Base-by-base conservation (phyloP, 306 rosid species). In the Lupinus albus region DNA sequence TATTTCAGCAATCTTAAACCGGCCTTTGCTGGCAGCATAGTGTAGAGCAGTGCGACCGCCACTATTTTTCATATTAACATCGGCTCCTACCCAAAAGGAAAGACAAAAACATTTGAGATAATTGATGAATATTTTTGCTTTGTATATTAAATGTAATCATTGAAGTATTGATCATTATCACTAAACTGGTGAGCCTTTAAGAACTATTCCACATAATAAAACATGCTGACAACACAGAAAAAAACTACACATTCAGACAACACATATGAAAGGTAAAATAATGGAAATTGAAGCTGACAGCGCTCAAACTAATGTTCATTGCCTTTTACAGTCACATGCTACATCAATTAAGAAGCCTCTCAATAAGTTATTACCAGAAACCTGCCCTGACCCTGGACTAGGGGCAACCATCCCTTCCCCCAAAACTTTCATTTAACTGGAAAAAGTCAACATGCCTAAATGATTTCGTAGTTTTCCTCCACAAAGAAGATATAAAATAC, bases 21-120 rank as follows among this genome's bases (percentile, higher is more conserved):
- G 68, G 8, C 97, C 98, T 73, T 93, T 93, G 76, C 97, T 93
- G 51, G 94, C 91, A 41, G 91, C 96, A 79, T 93, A 93, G 71
- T 93, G 97, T 83, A 93, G 91, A 61, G 98, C 94, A 68, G 93
- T 78, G 36, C 94, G 89, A 46, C 97, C 97, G 5, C 98, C 91
- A 16, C 52, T 5, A 54, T 89, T 89, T 81, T 78, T 86, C 59
- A 84, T 14, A 83, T 89, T 88, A 69, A 84, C 85, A 85, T 88
- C 87, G 76, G 94, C 96, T 69, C 91, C 98, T 93, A 76, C 71
- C 10, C 61, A 70, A 53, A 16, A 57, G n/a, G 58, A 59, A 70
- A 63, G 71, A 50, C 16, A 33, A 57, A 36, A 73, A 18, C 51
- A 68, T 35, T 68, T 33, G 36, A 39, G 48, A 74, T 21, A 74